A percentile compares a stretch with the other conserved stretches of the same genome.
Evolutionary conservation across 805 yeast genomes (phyloP).

Genomic region (Suhomyces kilbournensis): DNA sequence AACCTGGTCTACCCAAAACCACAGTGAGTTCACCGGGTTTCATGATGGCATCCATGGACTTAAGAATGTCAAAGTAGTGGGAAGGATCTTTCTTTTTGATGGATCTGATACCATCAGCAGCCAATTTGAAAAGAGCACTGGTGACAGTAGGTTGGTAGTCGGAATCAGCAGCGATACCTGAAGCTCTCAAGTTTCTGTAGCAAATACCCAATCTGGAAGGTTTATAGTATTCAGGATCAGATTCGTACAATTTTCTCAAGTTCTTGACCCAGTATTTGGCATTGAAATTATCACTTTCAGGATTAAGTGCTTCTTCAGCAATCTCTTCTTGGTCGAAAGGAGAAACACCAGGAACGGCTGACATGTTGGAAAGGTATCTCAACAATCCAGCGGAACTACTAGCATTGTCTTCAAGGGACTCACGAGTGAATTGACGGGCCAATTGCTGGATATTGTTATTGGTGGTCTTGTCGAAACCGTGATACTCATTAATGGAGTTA

Average conservation of each 20-base stretch:
- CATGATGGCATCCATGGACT: constrained; percentile 35
- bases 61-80: constrained; percentile 30
- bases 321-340: constrained; percentile 28
- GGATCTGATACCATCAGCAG: constrained; percentile 14
- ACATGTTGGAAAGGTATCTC: constrained; percentile 47
- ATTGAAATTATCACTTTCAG: constrained; percentile 55
- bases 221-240: constrained; percentile 62
- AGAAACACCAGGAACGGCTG: constrained; percentile 48
- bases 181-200: constrained; percentile 56
- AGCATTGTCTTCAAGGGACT: constrained; percentile 4
- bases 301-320: constrained; percentile 49
- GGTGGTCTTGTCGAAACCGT: constrained; percentile 10
- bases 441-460: constrained; percentile 18
- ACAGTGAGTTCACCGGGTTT: constrained; percentile 40
- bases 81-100: constrained; percentile 20
- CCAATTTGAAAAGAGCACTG: constrained; percentile 32
- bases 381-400: constrained; percentile 6
- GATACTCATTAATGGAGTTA: constrained; percentile 11
- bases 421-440: constrained; percentile 23
- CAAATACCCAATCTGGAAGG: constrained; percentile 60
- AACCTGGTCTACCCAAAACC: constrained; percentile 42
- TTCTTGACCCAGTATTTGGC: constrained; percentile 69
- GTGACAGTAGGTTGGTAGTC: constrained; percentile 62
- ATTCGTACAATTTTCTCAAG: constrained; percentile 48
- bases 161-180: constrained; percentile 64